A percentile compares a stretch with the other conserved stretches of the same genome.
These are phyloP conservation scores for Pachyrhizus erosus DNA, from an alignment of 306 rosid species.

Conservation along the genomic window DNA sequence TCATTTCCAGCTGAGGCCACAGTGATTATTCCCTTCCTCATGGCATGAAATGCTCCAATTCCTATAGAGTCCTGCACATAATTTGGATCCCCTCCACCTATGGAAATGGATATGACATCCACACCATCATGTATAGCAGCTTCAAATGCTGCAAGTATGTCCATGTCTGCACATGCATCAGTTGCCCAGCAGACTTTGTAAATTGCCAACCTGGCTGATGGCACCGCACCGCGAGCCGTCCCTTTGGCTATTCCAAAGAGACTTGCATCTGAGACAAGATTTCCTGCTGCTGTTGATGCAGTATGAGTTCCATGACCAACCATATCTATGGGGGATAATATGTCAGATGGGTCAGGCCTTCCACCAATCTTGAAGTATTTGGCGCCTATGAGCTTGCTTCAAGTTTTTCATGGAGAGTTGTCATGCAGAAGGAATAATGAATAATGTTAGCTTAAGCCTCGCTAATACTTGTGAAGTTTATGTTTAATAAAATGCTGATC, in stretches of 20 bases:
- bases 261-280: slow-evolving; percentile 59
- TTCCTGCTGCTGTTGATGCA: slow-evolving; percentile 76
- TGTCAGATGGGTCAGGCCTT: slow-evolving; percentile 55
- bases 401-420: slow-evolving; percentile 30
- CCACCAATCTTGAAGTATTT: slow-evolving; percentile 81
- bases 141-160: slow-evolving; percentile 86
- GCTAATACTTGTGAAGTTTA: slow-evolving; percentile 1
- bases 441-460: slow-evolving; percentile 36
- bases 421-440: slow-evolving; percentile 27
- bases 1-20: slow-evolving; percentile 83
- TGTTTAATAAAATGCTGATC: background rate
- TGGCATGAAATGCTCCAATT: slow-evolving; percentile 81
- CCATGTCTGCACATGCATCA: slow-evolving; percentile 81
- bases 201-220: slow-evolving; percentile 74
- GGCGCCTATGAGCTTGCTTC: slow-evolving; percentile 90
- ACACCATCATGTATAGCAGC: slow-evolving; percentile 90
- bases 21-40: slow-evolving; percentile 82
- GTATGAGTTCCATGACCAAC: slow-evolving; percentile 95
- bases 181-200: slow-evolving; percentile 89
- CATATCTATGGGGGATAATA: slow-evolving; percentile 71
- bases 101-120: slow-evolving; percentile 84
- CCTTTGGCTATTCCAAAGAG: slow-evolving; percentile 81
- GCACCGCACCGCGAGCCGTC: slow-evolving; percentile 80
- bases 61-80: slow-evolving; percentile 61
- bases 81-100: slow-evolving; percentile 65